A percentile compares a stretch with the other conserved stretches of the same genome.
Evolutionary conservation across 139 green algal genomes (phyloP).

Genomic region (Closterium sp.): DNA sequence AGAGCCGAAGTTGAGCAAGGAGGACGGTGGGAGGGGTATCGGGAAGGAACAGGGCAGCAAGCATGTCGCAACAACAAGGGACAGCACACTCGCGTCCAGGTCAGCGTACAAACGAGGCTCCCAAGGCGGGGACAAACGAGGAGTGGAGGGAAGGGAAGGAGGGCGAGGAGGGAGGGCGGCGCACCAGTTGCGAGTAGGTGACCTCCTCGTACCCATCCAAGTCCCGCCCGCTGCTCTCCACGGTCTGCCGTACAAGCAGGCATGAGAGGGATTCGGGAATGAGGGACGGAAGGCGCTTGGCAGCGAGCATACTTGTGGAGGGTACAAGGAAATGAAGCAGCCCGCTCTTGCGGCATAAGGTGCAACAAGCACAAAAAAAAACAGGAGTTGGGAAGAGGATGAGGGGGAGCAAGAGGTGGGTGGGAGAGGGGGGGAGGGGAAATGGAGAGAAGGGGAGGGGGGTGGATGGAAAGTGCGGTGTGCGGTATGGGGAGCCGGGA

Average conservation of each 20-base stretch:
- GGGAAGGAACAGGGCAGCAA: too few species aligned
- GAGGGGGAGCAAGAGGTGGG: background rate
- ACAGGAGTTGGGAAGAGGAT: background rate
- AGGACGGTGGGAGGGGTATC: too few species aligned
- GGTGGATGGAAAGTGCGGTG: too few species aligned
- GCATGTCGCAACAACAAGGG: too few species aligned
- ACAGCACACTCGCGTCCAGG: background rate
- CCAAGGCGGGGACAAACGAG: background rate
- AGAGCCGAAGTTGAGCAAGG: too few species aligned
- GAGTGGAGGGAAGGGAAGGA: background rate
- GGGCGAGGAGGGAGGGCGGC: background rate
- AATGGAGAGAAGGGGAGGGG: background rate
- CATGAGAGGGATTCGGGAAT: background rate
- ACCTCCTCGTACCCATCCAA: slow-evolving; percentile 46
- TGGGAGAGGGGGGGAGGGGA: background rate
- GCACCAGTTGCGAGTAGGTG: slow-evolving; percentile 37
- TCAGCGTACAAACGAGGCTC: too few species aligned
- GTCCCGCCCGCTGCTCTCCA: slow-evolving; percentile 65
- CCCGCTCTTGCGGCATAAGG: background rate
- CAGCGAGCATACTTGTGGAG: too few species aligned
- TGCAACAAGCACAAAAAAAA: background rate
- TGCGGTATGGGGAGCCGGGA: background rate
- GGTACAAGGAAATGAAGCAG: background rate
- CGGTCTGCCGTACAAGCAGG: slow-evolving; percentile 31
- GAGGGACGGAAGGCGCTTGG: background rate